phyloP scores from a whole-genome alignment of 2,329 filamentous ascomycete genomes.

The Rutstroemia sp. region DNA sequence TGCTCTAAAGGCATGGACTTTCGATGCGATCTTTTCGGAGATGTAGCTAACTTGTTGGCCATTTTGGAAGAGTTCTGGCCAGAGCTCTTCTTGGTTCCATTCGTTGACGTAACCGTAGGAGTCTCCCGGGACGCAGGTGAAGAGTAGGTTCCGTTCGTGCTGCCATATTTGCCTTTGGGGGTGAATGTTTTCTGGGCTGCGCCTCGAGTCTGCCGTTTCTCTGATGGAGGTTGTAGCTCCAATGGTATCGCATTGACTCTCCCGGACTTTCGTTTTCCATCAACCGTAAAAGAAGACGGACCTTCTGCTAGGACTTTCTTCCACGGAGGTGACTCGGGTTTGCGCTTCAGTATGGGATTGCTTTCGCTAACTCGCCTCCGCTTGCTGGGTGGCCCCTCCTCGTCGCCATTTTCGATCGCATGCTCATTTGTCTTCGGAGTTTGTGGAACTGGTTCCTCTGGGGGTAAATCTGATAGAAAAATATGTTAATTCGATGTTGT shows the following conservation, averaged over 20 bases:
- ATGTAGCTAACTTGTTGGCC: slow-evolving; percentile 18
- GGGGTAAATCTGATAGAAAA: slow-evolving; percentile 17
- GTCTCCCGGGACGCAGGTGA: slow-evolving; percentile 16
- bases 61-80: slow-evolving; percentile 17
- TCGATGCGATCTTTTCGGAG: slow-evolving; percentile 25
- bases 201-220: slow-evolving; percentile 46
- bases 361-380: slow-evolving; percentile 53
- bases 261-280: slow-evolving; percentile 61
- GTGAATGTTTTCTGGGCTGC: slow-evolving; percentile 31
- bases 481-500: slow-evolving; percentile 12
- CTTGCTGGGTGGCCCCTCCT: slow-evolving; percentile 50
- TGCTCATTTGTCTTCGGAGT: slow-evolving; percentile 26
- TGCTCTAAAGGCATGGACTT: slow-evolving; percentile 24
- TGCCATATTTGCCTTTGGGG: slow-evolving; percentile 22
- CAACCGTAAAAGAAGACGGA: slow-evolving; percentile 74
- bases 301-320: slow-evolving; percentile 79
- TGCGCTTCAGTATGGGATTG: slow-evolving; percentile 37
- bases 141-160: slow-evolving; percentile 16
- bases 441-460: slow-evolving; percentile 18
- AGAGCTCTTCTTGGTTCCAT: slow-evolving; percentile 15
- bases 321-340: slow-evolving; percentile 80
- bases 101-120: slow-evolving; percentile 13
- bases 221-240: slow-evolving; percentile 42
- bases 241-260: slow-evolving; percentile 51
- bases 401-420: slow-evolving; percentile 25